A percentile compares a stretch with the other conserved stretches of the same genome.
phyloP scores from a whole-genome alignment of 176 grass and related monocot species.

The Sorghum bicolor region DNA sequence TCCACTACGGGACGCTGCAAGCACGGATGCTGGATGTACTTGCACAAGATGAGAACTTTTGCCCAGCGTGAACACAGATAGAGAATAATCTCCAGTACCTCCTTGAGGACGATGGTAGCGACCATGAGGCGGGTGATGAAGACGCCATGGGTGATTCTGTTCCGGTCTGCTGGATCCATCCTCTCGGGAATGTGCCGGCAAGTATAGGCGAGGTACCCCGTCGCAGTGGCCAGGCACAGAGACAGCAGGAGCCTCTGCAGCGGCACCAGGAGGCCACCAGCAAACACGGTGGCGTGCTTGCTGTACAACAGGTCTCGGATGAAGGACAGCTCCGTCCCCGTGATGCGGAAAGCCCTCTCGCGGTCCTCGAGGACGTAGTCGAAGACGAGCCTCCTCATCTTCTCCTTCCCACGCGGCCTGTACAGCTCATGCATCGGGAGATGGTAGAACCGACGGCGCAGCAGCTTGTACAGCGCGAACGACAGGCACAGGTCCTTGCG shows the following conservation, averaged over 20 bases:
- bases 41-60: background rate
- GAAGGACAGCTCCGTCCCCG: background rate
- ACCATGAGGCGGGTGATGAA: background rate
- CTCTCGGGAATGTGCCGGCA: background rate
- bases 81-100: background rate
- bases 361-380: background rate
- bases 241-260: background rate
- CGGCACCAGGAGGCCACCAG: background rate
- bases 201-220: background rate
- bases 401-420: too few relatives aligned
- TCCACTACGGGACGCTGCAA: too few relatives aligned
- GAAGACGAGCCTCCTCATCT: background rate
- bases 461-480: conserved; percentile 23
- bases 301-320: conserved; percentile 24
- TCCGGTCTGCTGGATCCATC: background rate
- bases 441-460: conserved; percentile 5
- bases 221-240: background rate
- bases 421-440: conserved; percentile 25
- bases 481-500: conserved; percentile 24
- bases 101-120: background rate
- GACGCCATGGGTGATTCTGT: background rate
- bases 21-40: background rate
- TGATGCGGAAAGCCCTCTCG: background rate
- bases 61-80: background rate
- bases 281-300: conserved; percentile 4